These are phyloP conservation scores for Actinomortierella wolfii DNA, from an alignment of 371 early-diverging fungal species.

Conservation along the genomic window DNA sequence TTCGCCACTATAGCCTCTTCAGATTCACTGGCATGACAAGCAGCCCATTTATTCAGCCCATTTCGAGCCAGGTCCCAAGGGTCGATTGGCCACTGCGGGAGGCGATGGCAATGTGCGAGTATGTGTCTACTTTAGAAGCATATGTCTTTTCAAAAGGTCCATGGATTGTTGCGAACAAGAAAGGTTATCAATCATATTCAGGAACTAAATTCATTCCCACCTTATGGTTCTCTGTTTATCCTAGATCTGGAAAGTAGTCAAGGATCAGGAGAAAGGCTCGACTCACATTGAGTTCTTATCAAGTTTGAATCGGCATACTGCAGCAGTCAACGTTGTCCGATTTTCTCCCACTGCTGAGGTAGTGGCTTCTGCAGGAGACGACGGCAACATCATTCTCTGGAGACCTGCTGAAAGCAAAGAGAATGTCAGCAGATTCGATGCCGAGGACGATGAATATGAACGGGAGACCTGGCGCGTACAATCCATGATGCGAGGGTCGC, in stretches of 20 bases:
- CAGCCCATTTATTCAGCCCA: slow-evolving; percentile 90
- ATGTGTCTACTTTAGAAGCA: slow-evolving; percentile 16
- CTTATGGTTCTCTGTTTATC: background rate
- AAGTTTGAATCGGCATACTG: slow-evolving; percentile 83
- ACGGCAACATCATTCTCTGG: slow-evolving; percentile 90
- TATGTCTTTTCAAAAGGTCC: no score
- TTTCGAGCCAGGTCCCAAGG: slow-evolving; percentile 72
- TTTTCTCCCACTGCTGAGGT: slow-evolving; percentile 77
- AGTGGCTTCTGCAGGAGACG: slow-evolving; percentile 92
- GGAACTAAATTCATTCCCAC: no score
- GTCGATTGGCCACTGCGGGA: slow-evolving; percentile 89
- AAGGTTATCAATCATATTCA: no score
- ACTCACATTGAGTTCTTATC: slow-evolving; percentile 81
- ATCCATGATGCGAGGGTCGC: slow-evolving; percentile 56
- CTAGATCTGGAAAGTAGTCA: slow-evolving; percentile 72
- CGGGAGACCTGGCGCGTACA: slow-evolving; percentile 62
- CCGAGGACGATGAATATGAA: slow-evolving; percentile 47
- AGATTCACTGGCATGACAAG: slow-evolving; percentile 95
- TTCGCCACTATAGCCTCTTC: slow-evolving; percentile 54
- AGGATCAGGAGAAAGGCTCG: slow-evolving; percentile 45
- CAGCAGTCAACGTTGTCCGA: slow-evolving; percentile 93
- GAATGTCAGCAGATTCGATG: slow-evolving; percentile 49
- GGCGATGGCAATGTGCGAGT: slow-evolving; percentile 90
- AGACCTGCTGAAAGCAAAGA: slow-evolving; percentile 62
- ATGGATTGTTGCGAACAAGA: no score